phyloP scores from a whole-genome alignment of 352 stramenopile genomes.

The Blastocystis sp. region DNA sequence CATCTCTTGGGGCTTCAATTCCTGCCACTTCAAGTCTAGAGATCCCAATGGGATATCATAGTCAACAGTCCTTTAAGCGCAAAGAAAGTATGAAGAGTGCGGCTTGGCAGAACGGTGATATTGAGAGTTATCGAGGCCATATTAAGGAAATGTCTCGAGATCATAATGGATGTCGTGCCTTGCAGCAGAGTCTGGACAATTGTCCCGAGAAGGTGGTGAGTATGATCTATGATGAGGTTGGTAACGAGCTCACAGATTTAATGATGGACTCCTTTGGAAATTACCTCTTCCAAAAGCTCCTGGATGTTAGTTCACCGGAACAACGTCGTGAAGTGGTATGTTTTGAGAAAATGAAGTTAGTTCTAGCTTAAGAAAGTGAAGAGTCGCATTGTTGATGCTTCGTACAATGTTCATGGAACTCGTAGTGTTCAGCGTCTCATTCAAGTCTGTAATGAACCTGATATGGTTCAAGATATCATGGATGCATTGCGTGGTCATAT shows the following conservation, averaged over 20 bases:
- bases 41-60: background rate
- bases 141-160: slow-evolving; percentile 77
- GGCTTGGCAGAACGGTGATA: slow-evolving; percentile 27
- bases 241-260: slow-evolving; percentile 86
- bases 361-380: slow-evolving; percentile 73
- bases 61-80: slow-evolving; percentile 1
- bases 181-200: slow-evolving; percentile 90
- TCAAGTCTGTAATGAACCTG: slow-evolving; percentile 77
- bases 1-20: background rate
- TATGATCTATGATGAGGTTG: slow-evolving; percentile 89
- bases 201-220: slow-evolving; percentile 80
- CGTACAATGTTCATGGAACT: slow-evolving; percentile 92
- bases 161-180: slow-evolving; percentile 88
- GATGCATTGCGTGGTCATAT: slow-evolving; percentile 83
- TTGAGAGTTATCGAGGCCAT: slow-evolving; percentile 55
- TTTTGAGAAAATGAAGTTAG: slow-evolving; percentile 26
- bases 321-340: slow-evolving; percentile 82
- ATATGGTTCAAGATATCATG: slow-evolving; percentile 81
- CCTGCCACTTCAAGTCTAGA: background rate
- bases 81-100: slow-evolving; percentile 25
- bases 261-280: slow-evolving; percentile 99
- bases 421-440: slow-evolving; percentile 95
- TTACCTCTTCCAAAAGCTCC: slow-evolving; percentile 96
- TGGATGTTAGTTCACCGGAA: slow-evolving; percentile 82
- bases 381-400: slow-evolving; percentile 83